phyloP scores from a whole-genome alignment of 306 rosid genomes.

The Clitoria ternatea region DNA sequence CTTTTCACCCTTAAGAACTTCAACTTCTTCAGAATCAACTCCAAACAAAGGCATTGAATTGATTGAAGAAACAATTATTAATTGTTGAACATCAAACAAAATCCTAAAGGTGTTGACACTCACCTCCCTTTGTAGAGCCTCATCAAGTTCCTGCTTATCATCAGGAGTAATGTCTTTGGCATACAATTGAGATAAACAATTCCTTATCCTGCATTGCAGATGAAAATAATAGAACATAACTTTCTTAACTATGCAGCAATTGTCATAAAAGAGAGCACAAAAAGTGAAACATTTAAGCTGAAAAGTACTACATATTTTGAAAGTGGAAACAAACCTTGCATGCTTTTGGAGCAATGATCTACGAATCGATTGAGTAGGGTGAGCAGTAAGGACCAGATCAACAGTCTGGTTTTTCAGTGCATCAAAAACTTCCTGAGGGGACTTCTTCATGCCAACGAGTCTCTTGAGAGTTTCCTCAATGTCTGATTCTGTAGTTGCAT shows the following conservation, averaged over 20 bases:
- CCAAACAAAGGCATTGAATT: not conserved
- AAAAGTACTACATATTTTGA: not conserved
- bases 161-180: conserved; percentile 97
- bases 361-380: conserved; percentile 96
- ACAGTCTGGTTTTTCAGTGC: conserved; percentile 95
- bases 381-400: conserved; percentile 96
- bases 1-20: not conserved
- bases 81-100: not conserved
- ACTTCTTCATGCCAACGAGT: conserved; percentile 70
- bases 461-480: conserved; percentile 94
- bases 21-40: not conserved
- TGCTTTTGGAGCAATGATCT: conserved; percentile 98
- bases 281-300: not conserved
- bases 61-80: not conserved
- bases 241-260: not conserved
- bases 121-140: conserved; percentile 97
- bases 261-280: not conserved
- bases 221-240: not conserved
- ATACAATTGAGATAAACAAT: conserved; percentile 73
- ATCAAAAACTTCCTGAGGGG: conserved; percentile 96
- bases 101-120: conserved; percentile 14
- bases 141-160: conserved; percentile 97
- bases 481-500: conserved; percentile 95
- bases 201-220: conserved; percentile 59
- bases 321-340: conserved; percentile 80